These are phyloP conservation scores for Dentipellis sp. DNA, from an alignment of 768 basidiomycete species.

Conservation along the genomic window DNA sequence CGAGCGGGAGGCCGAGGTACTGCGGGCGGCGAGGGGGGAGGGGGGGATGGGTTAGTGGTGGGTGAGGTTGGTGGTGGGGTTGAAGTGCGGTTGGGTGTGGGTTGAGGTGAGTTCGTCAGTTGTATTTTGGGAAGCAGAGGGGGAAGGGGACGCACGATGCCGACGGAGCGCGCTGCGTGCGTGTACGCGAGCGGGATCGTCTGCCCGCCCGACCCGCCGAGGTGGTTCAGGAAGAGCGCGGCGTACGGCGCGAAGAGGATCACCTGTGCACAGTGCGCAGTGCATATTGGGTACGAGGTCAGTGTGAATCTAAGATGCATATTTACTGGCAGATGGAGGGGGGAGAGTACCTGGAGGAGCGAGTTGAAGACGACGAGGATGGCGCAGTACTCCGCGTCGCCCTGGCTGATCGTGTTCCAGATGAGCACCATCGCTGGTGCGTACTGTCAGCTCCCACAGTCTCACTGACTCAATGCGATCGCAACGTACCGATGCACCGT, in stretches of 20 bases:
- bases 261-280: constrained; percentile 40
- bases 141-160: constrained; percentile 44
- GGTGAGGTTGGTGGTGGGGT: no score
- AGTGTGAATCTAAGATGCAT: no score
- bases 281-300: not conserved
- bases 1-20: constrained; percentile 81
- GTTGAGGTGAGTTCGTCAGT: no score
- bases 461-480: no score
- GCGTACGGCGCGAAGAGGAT: constrained; percentile 67
- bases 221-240: constrained; percentile 63
- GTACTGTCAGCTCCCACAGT: constrained; percentile 8
- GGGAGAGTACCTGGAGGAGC: constrained; percentile 26
- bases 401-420: constrained; percentile 68
- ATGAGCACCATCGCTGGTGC: constrained; percentile 64
- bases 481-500: not conserved
- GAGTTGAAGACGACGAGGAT: constrained; percentile 79
- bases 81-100: no score
- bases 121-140: not conserved
- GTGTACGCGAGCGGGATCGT: constrained; percentile 45
- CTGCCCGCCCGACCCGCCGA: constrained; percentile 36
- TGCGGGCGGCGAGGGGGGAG: constrained; percentile 18
- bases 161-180: constrained; percentile 53
- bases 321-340: no score
- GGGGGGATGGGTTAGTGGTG: not conserved
- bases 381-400: constrained; percentile 65